Percentiles rank a stretch among this genome's conserved stretches.
phyloP scores from a whole-genome alignment of 805 yeast species.

The Nakazawaea molendinolei region DNA sequence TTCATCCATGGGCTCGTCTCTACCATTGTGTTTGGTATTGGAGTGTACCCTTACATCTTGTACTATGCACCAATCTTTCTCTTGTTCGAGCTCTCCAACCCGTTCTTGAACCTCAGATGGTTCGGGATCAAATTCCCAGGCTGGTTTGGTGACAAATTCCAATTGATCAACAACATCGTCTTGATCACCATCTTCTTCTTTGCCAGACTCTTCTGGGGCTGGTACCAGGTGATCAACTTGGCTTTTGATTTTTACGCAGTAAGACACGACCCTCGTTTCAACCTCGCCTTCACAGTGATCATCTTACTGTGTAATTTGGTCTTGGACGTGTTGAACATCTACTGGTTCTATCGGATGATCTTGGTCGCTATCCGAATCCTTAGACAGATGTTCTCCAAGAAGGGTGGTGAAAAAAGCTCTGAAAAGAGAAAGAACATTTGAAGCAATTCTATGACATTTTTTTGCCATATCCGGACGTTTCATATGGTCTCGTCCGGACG shows the following conservation, averaged over 20 bases:
- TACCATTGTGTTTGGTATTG: conserved; percentile 22
- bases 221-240: conserved; percentile 26
- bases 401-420: too few relatives aligned
- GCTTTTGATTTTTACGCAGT: conserved; percentile 22
- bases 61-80: conserved; percentile 29
- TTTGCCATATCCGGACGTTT: too few relatives aligned
- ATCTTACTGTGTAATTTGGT: conserved; percentile 26
- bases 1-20: conserved; percentile 30
- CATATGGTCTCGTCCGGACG: too few relatives aligned
- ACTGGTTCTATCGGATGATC: conserved; percentile 32
- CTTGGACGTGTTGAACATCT: conserved; percentile 27
- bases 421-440: too few relatives aligned
- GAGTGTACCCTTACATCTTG: conserved; percentile 21
- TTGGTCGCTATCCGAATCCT: conserved; percentile 28
- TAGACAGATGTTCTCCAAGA: conserved; percentile 22
- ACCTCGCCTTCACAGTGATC: conserved; percentile 18
- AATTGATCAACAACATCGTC: conserved; percentile 26
- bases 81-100: conserved; percentile 30
- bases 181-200: conserved; percentile 28
- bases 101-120: conserved; percentile 31
- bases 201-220: conserved; percentile 31
- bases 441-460: too few relatives aligned
- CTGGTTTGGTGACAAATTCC: conserved; percentile 20
- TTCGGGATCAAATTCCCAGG: conserved; percentile 26
- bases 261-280: conserved; percentile 22